Conservation (phyloP, 306 rosid species). For the Cucurbita ficifolia region DNA sequence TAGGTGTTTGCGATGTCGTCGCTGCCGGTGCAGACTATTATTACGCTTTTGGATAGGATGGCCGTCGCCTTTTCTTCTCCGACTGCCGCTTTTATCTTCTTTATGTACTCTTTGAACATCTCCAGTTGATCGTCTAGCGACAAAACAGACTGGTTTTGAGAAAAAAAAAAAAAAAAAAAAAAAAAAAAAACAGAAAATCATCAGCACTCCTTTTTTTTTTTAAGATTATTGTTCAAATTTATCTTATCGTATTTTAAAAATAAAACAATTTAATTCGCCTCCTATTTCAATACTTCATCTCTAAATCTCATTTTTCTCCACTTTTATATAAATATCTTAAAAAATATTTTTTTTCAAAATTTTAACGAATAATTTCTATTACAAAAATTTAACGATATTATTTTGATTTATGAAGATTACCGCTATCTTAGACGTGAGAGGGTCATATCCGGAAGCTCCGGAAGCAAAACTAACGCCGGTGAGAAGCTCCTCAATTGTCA, state of each 20-base stretch:
- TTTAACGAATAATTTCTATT: too few species aligned
- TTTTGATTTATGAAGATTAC: slow-evolving; percentile 10
- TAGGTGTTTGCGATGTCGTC: slow-evolving; percentile 60
- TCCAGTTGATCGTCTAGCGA: slow-evolving; percentile 40
- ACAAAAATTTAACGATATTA: too few species aligned
- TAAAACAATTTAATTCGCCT: too few species aligned
- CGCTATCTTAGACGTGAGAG: slow-evolving; percentile 38
- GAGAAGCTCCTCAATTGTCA: slow-evolving; percentile 40
- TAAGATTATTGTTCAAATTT: too few species aligned
- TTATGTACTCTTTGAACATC: slow-evolving; percentile 35
- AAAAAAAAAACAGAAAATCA: not conserved
- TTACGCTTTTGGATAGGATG: slow-evolving; percentile 41
- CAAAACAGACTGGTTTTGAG: slow-evolving; percentile 26
- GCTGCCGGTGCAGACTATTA: slow-evolving; percentile 33
- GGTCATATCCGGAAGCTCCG: slow-evolving; percentile 59
- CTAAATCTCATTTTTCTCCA: too few species aligned
- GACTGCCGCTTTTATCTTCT: slow-evolving; percentile 22
- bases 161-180: not conserved
- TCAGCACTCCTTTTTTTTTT: too few species aligned
- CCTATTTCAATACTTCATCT: too few species aligned
- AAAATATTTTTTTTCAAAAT: too few species aligned
- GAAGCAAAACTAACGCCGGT: slow-evolving; percentile 74
- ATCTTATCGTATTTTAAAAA: too few species aligned
- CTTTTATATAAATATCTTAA: too few species aligned
- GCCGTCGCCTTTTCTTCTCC: slow-evolving; percentile 21